Evolutionary conservation across 331 rosid species (phyloP), one percentile per base, ranked within the genome.

Genomic region (Quercus tomentella): DNA sequence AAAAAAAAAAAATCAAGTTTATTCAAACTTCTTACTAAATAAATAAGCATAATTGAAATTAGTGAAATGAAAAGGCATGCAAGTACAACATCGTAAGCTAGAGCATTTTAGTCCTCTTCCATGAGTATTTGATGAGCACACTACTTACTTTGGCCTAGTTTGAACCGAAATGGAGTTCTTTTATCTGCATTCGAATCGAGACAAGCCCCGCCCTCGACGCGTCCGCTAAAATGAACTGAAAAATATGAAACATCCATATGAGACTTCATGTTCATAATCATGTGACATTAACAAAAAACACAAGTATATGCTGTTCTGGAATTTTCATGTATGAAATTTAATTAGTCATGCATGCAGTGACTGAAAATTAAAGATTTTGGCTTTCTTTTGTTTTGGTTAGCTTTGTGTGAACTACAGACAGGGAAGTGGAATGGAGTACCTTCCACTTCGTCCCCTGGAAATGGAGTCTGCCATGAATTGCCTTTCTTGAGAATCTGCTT

Each of bases 181-280:
- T 65, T 43, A 69, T 84, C 91, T 33, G 80, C 62, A 76, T 87
- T 86, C 1, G 92, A 82, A 15, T 84, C 79, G 55, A 91, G 81
- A 74, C 77, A 45, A 11, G 77, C 84, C 28, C 96, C 93, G 22
- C 86, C 84, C 23, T 84, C 82, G n/a, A 89, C 70, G 20, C 77
- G 84, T 25, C 96, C 92, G 54, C 84, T 84, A 85, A 87, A 91
- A 86, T 87, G 88, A 82, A 91, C 93, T 91, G 90, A 79, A 83
- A 84, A 83, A 26, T 25, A 68, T 15, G 15, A 9, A 28, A 31
- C 6, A 45, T 35, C 21, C 20, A 30, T 30, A 30, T 73, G 26
- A 79, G 61, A 70, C 77, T 30, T 81, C 51, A 76, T 45, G 4
- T 45, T 10, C 21, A 66, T 20, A 14, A 6, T 1, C 21, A 66